phyloP scores from a whole-genome alignment of 2,329 filamentous ascomycete genomes.

The Trichoderma oligosporum region DNA sequence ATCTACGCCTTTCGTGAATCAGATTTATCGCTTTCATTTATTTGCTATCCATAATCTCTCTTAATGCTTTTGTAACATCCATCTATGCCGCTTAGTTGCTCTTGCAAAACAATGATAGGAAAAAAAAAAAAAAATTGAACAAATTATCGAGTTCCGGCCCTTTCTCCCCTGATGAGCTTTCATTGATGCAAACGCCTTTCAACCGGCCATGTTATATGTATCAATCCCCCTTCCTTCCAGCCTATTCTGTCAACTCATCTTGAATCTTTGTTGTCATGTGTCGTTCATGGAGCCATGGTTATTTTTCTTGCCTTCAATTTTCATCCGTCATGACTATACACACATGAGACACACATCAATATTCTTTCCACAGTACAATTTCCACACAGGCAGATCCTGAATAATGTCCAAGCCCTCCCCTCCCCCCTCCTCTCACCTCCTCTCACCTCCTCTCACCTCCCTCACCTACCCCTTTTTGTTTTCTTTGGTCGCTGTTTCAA shows the following conservation, averaged over 20 bases:
- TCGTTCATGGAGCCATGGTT: conserved; percentile 12
- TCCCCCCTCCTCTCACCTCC: not conserved
- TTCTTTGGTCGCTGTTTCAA: not conserved
- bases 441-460: not conserved
- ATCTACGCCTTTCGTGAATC: not conserved
- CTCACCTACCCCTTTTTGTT: too few species aligned
- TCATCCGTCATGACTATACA: not conserved
- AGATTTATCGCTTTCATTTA: conserved; percentile 18
- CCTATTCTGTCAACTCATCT: conserved; percentile 3
- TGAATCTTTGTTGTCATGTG: conserved; percentile 1
- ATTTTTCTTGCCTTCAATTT: not conserved
- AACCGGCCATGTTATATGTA: conserved; percentile 21
- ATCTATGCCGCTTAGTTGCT: conserved; percentile 24
- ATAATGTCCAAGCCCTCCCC: conserved; percentile 19
- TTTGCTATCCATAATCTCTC: conserved; percentile 22
- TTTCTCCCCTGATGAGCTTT: conserved; percentile 17
- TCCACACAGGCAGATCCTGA: conserved; percentile 15
- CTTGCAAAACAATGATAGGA: conserved; percentile 9
- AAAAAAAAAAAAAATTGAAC: conserved; percentile 8
- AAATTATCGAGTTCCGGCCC: conserved; percentile 1
- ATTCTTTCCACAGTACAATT: conserved; percentile 5
- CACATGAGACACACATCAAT: not conserved
- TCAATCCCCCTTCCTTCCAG: conserved; percentile 7
- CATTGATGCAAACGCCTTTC: conserved; percentile 21
- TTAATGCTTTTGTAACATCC: conserved; percentile 25